Evolutionary conservation across 495 filamentous ascomycete species (phyloP).

Genomic region (Hypoxylon perforatum): DNA sequence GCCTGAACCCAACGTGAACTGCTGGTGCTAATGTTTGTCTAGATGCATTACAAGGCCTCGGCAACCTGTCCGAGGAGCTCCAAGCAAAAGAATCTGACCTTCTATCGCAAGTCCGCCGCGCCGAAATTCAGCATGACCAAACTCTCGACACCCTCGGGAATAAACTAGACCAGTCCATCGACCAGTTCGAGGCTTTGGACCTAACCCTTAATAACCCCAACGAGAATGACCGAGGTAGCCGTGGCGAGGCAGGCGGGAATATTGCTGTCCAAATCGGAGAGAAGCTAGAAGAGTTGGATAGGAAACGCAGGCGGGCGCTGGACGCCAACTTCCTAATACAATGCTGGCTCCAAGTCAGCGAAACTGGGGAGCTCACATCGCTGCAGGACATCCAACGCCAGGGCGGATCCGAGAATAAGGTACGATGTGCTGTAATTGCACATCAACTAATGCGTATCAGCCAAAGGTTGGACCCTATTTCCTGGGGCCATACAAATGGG

Average conservation of each 20-base stretch:
- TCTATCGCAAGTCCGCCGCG: slow-evolving; percentile 85
- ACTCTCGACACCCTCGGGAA: slow-evolving; percentile 84
- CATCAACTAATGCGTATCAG: slow-evolving; percentile 89
- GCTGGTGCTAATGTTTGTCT: slow-evolving; percentile 36
- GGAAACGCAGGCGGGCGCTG: slow-evolving; percentile 85
- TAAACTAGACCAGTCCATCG: slow-evolving; percentile 90
- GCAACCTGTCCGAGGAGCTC: slow-evolving; percentile 84
- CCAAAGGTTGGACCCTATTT: slow-evolving; percentile 79
- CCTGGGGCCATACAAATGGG: slow-evolving; percentile 71
- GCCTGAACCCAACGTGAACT: neutral
- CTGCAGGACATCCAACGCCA: slow-evolving; percentile 83
- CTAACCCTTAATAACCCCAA: slow-evolving; percentile 72
- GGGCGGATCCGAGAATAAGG: slow-evolving; percentile 84
- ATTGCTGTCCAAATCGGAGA: slow-evolving; percentile 96
- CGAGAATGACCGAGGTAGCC: slow-evolving; percentile 56
- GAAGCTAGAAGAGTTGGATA: slow-evolving; percentile 91
- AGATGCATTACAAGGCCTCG: slow-evolving; percentile 78
- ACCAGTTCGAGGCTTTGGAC: slow-evolving; percentile 89
- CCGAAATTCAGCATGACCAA: slow-evolving; percentile 90
- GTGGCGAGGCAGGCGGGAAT: slow-evolving; percentile 75
- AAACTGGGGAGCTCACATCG: slow-evolving; percentile 80
- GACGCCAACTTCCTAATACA: slow-evolving; percentile 95
- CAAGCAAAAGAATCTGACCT: slow-evolving; percentile 90
- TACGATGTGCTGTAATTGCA: slow-evolving; percentile 89
- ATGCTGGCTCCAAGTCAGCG: slow-evolving; percentile 94